Evolutionary conservation across 192 early-diverging fungal species (phyloP).

Genomic region (Thamnidium elegans): DNA sequence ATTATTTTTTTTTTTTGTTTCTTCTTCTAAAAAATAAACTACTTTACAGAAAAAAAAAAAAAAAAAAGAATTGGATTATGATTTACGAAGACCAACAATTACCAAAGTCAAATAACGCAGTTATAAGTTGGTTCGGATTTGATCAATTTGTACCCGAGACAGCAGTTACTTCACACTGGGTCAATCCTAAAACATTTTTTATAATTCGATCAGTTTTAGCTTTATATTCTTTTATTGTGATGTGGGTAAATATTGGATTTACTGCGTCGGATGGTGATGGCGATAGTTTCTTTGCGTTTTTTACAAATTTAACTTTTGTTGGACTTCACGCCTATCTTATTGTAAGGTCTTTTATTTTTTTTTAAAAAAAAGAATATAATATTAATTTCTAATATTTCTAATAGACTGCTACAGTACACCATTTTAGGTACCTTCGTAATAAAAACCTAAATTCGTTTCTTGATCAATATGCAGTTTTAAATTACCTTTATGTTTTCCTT

Average conservation of each 20-base stretch:
- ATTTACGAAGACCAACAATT: background rate
- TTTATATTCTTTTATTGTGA: conserved; percentile 17
- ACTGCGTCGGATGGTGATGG: background rate
- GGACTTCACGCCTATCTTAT: conserved; percentile 31
- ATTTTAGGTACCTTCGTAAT: conserved; percentile 19
- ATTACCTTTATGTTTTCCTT: conserved; percentile 34
- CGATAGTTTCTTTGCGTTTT: conserved; percentile 22
- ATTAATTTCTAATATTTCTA: background rate
- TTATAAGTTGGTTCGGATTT: conserved; percentile 30
- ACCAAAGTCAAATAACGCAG: background rate
- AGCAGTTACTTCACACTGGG: conserved; percentile 34
- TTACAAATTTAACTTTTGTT: conserved; percentile 33
- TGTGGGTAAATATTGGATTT: conserved; percentile 24
- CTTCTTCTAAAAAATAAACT: too few relatives aligned
- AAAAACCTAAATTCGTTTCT: conserved; percentile 18
- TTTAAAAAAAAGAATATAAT: background rate
- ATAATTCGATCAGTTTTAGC: conserved; percentile 9
- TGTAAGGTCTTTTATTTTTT: conserved; percentile 21
- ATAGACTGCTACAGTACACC: conserved; percentile 26
- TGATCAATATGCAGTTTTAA: conserved; percentile 25
- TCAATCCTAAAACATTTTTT: conserved; percentile 22
- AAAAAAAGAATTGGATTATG: too few relatives aligned
- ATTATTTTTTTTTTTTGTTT: too few relatives aligned
- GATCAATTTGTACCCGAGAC: conserved; percentile 37
- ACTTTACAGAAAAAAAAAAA: too few relatives aligned